These are phyloP conservation scores for Sclerotinia sclerotiorum DNA, from an alignment of 2,329 filamentous ascomycete genomes.

Conservation along the genomic window DNA sequence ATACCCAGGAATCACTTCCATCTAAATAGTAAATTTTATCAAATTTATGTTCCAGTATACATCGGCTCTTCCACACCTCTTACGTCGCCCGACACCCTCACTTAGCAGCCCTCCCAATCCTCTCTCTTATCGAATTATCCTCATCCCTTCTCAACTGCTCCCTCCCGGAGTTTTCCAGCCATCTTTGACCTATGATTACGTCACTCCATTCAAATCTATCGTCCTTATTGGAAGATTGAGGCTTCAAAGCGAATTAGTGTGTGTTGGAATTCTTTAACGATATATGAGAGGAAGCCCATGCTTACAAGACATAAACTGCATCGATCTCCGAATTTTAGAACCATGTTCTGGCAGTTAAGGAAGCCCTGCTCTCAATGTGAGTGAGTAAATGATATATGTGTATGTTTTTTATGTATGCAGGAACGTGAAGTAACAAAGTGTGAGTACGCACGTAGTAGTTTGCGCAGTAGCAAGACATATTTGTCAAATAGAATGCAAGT, in stretches of 20 bases:
- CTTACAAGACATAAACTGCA: slow-evolving; percentile 16
- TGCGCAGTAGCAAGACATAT: slow-evolving; percentile 21
- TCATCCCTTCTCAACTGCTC: slow-evolving; percentile 14
- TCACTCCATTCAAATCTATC: not conserved
- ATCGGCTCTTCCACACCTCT: not conserved
- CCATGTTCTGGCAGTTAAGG: slow-evolving; percentile 18
- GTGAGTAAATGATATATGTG: not conserved
- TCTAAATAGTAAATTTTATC: not conserved
- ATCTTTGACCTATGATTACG: slow-evolving; percentile 1
- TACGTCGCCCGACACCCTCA: not conserved
- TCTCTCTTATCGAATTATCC: not conserved
- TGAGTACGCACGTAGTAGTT: slow-evolving; percentile 17
- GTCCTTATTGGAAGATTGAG: not conserved
- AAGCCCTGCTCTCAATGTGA: not conserved
- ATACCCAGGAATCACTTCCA: slow-evolving; percentile 2
- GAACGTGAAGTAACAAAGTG: not conserved
- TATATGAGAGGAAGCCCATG: not conserved
- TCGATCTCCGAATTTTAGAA: slow-evolving; percentile 13
- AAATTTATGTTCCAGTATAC: not conserved
- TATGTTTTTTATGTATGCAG: not conserved
- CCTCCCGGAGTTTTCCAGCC: slow-evolving; percentile 2
- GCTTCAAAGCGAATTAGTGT: not conserved
- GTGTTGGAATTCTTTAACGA: not conserved
- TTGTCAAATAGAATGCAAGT: not conserved
- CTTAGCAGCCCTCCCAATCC: slow-evolving; percentile 2